phyloP scores from a whole-genome alignment of 169 alveolate species.

The Cryptosporidium sp. region DNA sequence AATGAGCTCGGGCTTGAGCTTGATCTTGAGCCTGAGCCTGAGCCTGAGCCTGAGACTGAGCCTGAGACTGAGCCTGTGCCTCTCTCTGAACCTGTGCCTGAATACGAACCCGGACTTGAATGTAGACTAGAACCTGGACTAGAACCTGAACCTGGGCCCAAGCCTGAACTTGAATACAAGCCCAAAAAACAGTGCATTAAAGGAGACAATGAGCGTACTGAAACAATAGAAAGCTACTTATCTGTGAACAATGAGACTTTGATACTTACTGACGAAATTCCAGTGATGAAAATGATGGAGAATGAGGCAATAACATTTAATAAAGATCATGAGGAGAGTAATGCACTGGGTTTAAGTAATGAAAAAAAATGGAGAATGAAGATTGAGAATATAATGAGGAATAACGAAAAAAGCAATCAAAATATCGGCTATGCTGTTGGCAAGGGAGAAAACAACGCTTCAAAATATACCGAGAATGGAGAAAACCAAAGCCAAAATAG shows the following conservation, averaged over 20 bases:
- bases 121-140: not conserved
- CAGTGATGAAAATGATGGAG: not conserved
- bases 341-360: not conserved
- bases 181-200: not conserved
- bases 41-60: not conserved
- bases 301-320: not conserved
- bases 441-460: no score
- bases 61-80: not conserved
- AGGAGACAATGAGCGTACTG: not conserved
- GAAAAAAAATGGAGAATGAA: conserved; percentile 39
- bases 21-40: not conserved
- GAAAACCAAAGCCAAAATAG: not conserved
- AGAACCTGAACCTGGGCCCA: not conserved
- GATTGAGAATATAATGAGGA: conserved; percentile 25
- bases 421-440: not conserved
- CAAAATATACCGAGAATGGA: not conserved
- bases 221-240: not conserved
- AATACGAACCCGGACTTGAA: not conserved
- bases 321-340: not conserved
- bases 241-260: not conserved
- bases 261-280: not conserved
- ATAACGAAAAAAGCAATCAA: not conserved
- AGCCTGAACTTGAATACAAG: not conserved
- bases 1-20: not conserved
- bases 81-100: not conserved